phyloP scores from a whole-genome alignment of 2,329 filamentous ascomycete genomes.

The Claviceps spartinae region DNA sequence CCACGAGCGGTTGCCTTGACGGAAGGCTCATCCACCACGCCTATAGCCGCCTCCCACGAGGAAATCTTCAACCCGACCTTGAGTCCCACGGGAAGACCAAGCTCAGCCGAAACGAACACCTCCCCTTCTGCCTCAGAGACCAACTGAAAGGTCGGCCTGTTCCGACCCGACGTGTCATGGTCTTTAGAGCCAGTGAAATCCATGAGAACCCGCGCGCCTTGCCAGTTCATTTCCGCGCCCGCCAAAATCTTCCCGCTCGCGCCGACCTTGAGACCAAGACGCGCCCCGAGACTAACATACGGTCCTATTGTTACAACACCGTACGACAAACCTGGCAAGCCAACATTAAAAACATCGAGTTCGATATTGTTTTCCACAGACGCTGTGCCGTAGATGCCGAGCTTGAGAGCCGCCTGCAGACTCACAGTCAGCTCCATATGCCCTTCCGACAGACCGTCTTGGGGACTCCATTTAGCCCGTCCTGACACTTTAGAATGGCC shows the following conservation, averaged over 20 bases:
- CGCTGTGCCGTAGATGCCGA: slow-evolving; percentile 18
- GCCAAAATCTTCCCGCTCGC: slow-evolving; percentile 15
- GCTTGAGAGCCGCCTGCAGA: slow-evolving; percentile 4
- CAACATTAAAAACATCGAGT: slow-evolving; percentile 11
- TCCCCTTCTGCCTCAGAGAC: slow-evolving; percentile 16
- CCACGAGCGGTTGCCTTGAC: slow-evolving; percentile 13
- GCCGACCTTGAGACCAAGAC: slow-evolving; percentile 10
- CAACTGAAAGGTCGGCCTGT: slow-evolving; percentile 15
- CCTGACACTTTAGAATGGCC: slow-evolving; percentile 2
- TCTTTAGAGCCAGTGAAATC: slow-evolving; percentile 12
- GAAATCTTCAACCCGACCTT: slow-evolving; percentile 13
- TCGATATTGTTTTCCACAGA: slow-evolving; percentile 10
- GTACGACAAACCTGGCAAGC: slow-evolving; percentile 13
- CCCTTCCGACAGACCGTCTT: slow-evolving; percentile 12
- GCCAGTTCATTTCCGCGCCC: slow-evolving; percentile 15
- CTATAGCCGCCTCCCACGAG: slow-evolving; percentile 10
- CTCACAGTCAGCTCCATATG: slow-evolving; percentile 2
- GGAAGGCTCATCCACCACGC: slow-evolving; percentile 15
- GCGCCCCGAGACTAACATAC: slow-evolving; percentile 11
- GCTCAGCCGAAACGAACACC: slow-evolving; percentile 12
- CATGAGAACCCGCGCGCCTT: slow-evolving; percentile 6
- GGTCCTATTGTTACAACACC: slow-evolving; percentile 16
- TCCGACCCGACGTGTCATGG: not conserved
- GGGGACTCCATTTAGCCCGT: slow-evolving; percentile 2
- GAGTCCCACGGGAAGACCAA: slow-evolving; percentile 17